phyloP scores from a whole-genome alignment of 257 asterid genomes.

The Solanum clarkiae region DNA sequence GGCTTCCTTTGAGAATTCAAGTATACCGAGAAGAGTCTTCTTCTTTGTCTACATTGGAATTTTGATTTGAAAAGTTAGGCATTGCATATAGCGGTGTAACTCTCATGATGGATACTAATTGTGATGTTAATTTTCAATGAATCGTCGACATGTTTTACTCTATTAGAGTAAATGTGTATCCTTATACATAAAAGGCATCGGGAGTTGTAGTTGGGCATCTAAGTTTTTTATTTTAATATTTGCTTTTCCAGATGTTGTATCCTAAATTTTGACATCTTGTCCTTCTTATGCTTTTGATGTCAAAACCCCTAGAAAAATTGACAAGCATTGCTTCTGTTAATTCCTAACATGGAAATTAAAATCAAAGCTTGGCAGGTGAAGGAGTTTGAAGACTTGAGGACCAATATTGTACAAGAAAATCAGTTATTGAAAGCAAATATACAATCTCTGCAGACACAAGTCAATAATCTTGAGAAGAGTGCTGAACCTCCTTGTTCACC shows the following conservation, averaged over 20 bases:
- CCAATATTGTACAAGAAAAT: conserved; percentile 39
- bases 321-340: conserved; percentile 9
- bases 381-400: conserved; percentile 51
- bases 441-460: conserved; percentile 40
- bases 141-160: not conserved
- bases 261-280: not conserved
- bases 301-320: not conserved
- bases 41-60: not conserved
- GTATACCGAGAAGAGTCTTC: not conserved
- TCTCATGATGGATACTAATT: not conserved
- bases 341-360: conserved; percentile 38
- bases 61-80: not conserved
- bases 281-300: not conserved
- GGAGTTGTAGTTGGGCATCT: not conserved
- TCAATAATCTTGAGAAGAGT: conserved; percentile 33
- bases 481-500: conserved; percentile 20
- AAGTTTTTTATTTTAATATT: not conserved
- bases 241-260: not conserved
- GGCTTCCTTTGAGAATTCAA: not conserved
- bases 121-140: not conserved
- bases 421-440: conserved; percentile 29
- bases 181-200: not conserved
- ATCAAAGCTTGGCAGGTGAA: conserved; percentile 56
- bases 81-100: not conserved
- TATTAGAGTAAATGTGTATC: not conserved